Conservation (phyloP, 306 rosid species). For the Cicer judaicum region DNA sequence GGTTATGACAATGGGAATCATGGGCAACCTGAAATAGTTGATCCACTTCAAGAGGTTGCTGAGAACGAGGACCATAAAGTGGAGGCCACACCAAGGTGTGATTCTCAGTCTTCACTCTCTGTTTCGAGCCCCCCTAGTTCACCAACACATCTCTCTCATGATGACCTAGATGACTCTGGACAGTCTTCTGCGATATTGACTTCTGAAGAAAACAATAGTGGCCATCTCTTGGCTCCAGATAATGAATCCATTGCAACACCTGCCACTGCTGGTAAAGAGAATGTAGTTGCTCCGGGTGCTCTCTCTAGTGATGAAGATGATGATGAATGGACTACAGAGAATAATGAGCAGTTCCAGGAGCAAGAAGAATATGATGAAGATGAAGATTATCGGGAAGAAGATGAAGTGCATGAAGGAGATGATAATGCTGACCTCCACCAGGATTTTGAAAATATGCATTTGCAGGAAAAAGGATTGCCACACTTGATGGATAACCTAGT, state of each 20-base stretch:
- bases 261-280: conserved; percentile 55
- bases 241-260: conserved; percentile 52
- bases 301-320: conserved; percentile 80
- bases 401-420: conserved; percentile 88
- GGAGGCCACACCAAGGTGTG: conserved; percentile 70
- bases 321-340: conserved; percentile 88
- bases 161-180: conserved; percentile 84
- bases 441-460: conserved; percentile 68
- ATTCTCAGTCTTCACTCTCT: conserved; percentile 94
- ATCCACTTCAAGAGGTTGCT: conserved; percentile 53
- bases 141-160: conserved; percentile 94
- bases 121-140: conserved; percentile 94
- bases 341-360: conserved; percentile 77
- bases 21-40: conserved; percentile 59
- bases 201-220: conserved; percentile 57
- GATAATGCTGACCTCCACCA: conserved; percentile 65
- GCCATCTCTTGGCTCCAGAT: conserved; percentile 49
- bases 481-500: conserved; percentile 81
- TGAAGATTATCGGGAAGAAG: conserved; percentile 91
- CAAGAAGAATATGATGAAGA: conserved; percentile 99
- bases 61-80: conserved; percentile 58
- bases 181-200: conserved; percentile 62
- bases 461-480: conserved; percentile 74
- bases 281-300: conserved; percentile 49
- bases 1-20: conserved; percentile 55